Base-by-base conservation (phyloP, 164 flowering plant species). In the Cinnamomum chago region DNA sequence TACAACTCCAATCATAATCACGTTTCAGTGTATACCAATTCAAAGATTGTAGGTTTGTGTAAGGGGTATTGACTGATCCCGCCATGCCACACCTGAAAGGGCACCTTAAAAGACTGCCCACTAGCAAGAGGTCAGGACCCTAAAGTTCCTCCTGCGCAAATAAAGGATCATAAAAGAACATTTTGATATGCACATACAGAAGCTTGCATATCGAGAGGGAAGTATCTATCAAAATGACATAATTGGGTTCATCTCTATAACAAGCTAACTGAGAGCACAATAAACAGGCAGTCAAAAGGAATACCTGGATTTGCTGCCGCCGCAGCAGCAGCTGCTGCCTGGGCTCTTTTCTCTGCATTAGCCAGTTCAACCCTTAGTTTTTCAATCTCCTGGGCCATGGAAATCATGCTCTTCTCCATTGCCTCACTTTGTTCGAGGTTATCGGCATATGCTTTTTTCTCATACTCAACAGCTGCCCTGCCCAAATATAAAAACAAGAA, bases 401-500 rank as follows among this genome's bases (percentile, higher is more conserved):
- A 64, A 17, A 62, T 47, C 84, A 85, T 84, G 70, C 79, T 81
- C 70, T 84, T 86, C 85, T 90, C 93, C 93, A 92, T 87, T 67
- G 73, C 81, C 69, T 83, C 79, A 30, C 82, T 68, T 2, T 86
- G 88, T 71, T 88, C 87, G 18, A 81, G 84, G 78, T 92, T 92
- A 55, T 71, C 84, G n/a, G 82, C 81, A 66, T 58, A 83, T 17
- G 80, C 81, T 81, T 87, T 87, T 76, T 88, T 92, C 85, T 94
- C 98, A 72, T 28, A 70, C 24, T 92, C 92, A 75, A 92, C 71
- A 23, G 96, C 98, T 81, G 86, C 90, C 83, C 97, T 81, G 69
- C 33, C 20, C 50, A 18, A 25, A 67, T 5, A 3, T 15, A 55
- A 55, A 14, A 55, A 55, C 20, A 67, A 52, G 17, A 52, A 14